Base-by-base conservation (phyloP, 2,329 filamentous ascomycete genomes). In the Rhynchosporium graminicola region DNA sequence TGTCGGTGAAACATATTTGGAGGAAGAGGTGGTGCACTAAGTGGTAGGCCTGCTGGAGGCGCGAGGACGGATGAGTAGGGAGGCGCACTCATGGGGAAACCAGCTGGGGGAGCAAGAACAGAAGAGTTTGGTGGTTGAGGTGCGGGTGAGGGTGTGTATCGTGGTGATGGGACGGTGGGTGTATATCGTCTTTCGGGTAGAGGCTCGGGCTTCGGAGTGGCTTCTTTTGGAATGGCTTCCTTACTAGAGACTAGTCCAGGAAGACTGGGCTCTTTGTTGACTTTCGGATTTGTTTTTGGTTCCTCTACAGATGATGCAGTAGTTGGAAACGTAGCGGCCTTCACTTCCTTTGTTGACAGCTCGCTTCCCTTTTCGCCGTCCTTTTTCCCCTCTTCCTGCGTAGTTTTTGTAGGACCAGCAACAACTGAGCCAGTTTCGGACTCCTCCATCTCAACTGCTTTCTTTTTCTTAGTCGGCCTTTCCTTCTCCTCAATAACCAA, bases 401-500 rank as follows among this genome's bases (percentile, higher is more conserved):
- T 43, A 47, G 36, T 28, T 33, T 51, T 48, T 15, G 36, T 50
- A 52, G 47, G 42, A 40, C 31, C 48, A 31, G 33, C 45, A 52
- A 33, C 43, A 40, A 59, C 57, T 43, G 60, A 65, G 28, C 54
- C 57, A 56, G 51, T 48, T 13, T 62, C 59, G 5, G 56, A 60
- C n/a, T 67, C 69, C 43, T 73, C 72, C 65, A 70, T 86, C 83
- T 73, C 83, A 80, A 68, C 82, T 82, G 43, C 83, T 80, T 63
- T 84, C 82, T 52, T 87, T 82, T 72, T 79, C 73, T 68, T 79
- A 33, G 45, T 59, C 4, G 63, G 59, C 73, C 86, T 87, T 74
- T 82, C 78, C 65, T 80, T 78, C 48, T 87, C 84, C 70, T 87
- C 84, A 65, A 87, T 81, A 1, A 81, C 82, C 43, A 88, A 81